Conservation (phyloP, 352 stramenopile species). For the Phytophthora litchii region DNA sequence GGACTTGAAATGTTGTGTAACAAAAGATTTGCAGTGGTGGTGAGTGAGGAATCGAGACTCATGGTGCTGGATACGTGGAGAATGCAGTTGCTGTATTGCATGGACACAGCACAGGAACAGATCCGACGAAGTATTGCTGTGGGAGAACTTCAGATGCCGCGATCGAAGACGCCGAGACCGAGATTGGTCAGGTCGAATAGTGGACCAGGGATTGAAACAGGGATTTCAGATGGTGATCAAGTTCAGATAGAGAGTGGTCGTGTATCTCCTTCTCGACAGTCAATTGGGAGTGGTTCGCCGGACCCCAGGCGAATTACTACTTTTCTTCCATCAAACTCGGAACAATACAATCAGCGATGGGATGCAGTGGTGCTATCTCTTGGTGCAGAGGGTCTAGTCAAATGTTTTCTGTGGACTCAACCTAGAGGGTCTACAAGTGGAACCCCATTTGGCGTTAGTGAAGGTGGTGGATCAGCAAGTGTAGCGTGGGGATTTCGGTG, state of each 20-base stretch:
- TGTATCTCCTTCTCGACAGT: slow-evolving; percentile 19
- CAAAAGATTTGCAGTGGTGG: slow-evolving; percentile 68
- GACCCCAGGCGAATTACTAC: slow-evolving; percentile 21
- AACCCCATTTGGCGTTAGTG: slow-evolving; percentile 23
- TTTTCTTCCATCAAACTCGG: slow-evolving; percentile 9
- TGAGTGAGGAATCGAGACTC: slow-evolving; percentile 70
- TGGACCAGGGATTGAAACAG: slow-evolving; percentile 21
- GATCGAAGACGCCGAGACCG: slow-evolving; percentile 9
- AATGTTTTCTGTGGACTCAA: slow-evolving; percentile 84
- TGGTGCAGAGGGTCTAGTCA: slow-evolving; percentile 74
- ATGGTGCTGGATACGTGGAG: slow-evolving; percentile 85
- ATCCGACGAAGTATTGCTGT: slow-evolving; percentile 72
- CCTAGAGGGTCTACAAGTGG: slow-evolving; percentile 45
- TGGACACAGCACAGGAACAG: slow-evolving; percentile 82
- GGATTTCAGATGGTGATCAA: slow-evolving; percentile 1
- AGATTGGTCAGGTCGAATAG: slow-evolving; percentile 30
- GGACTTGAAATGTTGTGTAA: slow-evolving; percentile 82
- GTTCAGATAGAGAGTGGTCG: background rate
- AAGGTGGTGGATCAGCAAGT: slow-evolving; percentile 26
- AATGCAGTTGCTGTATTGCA: slow-evolving; percentile 70
- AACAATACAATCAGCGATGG: slow-evolving; percentile 42
- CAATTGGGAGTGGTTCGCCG: slow-evolving; percentile 5
- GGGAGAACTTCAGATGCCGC: slow-evolving; percentile 54
- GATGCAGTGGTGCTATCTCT: slow-evolving; percentile 80
- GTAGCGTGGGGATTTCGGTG: slow-evolving; percentile 58